Base-by-base conservation (phyloP, 164 flowering plant species). In the Vitis cinerea region DNA sequence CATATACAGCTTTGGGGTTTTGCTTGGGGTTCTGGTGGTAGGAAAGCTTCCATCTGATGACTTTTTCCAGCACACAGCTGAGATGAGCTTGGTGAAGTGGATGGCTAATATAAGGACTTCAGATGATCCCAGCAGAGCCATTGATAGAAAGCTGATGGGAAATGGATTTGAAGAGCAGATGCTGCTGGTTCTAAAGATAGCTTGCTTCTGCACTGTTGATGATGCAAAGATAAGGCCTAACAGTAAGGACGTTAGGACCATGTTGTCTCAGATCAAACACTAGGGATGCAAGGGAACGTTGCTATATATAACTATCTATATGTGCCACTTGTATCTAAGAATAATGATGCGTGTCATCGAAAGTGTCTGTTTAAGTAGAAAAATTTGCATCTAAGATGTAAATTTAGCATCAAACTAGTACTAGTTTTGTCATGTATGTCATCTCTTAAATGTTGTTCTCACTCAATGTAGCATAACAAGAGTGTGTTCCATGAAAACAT, bases 161-260 rank as follows among this genome's bases (percentile, higher is more conserved):
- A 86, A 82, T 59, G 97, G 95, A 54, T 80, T 19, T 27, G 95
- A 92, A 72, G 86, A 83, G 27, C 92, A 94, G 75, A 92, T 92
- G 90, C 84, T 92, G 1, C 78, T 92, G 76, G 93, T 85, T 55
- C 80, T 92, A 47, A 94, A 94, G 79, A 85, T 92, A 68, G 95
- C 99, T 58, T 94, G 93, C 72, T 94, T 91, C 67, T 94, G 99
- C 79, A 91, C 97, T 48, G 30, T 85, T 54, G 96, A 91, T 19
- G 86, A 90, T 56, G 87, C 97, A 1, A 94, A 88, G 71, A 81
- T 84, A 75, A 87, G 99, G 88, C 99, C 99, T n/a, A 86, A 82
- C 72, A 91, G 97, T 53, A 92, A 87, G 79, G 94, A 92, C 27
- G 84, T 85, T n/a, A 71, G 92, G 65, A 51, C 71, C 65, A 94